phyloP scores from a whole-genome alignment of 202 grass and related monocot genomes.

The Zoysia matrella region DNA sequence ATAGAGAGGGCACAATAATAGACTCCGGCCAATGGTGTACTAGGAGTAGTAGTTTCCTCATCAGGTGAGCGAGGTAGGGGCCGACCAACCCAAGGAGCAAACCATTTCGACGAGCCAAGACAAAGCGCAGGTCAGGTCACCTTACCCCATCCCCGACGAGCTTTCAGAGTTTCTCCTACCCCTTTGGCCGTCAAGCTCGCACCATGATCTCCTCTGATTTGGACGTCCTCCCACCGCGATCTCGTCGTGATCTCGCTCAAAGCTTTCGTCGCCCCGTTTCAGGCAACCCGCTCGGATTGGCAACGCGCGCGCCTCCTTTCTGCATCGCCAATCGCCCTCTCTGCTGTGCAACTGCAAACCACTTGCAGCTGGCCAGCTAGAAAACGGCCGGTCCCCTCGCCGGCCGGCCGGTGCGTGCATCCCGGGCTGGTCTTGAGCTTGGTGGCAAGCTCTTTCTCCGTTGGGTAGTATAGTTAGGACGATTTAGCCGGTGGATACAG shows the following conservation, averaged over 20 bases:
- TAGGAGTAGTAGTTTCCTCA: background rate
- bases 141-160: background rate
- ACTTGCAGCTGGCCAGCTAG: too few species aligned
- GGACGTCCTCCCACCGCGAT: conserved; percentile 35
- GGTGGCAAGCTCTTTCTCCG: too few species aligned
- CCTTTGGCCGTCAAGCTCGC: background rate
- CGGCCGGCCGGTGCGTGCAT: too few species aligned
- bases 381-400: too few species aligned
- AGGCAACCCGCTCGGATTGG: conserved; percentile 31
- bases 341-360: too few species aligned
- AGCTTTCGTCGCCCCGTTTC: conserved; percentile 25
- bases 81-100: background rate
- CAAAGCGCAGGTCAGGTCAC: background rate
- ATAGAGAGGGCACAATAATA: conserved; percentile 36
- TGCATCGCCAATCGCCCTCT: background rate
- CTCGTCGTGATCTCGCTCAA: conserved; percentile 4
- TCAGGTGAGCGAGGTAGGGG: background rate
- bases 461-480: too few species aligned
- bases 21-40: conserved; percentile 6
- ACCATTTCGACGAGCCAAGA: conserved; percentile 13
- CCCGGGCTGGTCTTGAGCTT: too few species aligned
- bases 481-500: too few species aligned
- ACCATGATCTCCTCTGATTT: conserved; percentile 28
- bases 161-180: conserved; percentile 15
- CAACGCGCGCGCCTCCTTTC: conserved; percentile 48